Evolutionary conservation across 2,329 filamentous ascomycete species (phyloP).

Genomic region (Exophiala sp.): DNA sequence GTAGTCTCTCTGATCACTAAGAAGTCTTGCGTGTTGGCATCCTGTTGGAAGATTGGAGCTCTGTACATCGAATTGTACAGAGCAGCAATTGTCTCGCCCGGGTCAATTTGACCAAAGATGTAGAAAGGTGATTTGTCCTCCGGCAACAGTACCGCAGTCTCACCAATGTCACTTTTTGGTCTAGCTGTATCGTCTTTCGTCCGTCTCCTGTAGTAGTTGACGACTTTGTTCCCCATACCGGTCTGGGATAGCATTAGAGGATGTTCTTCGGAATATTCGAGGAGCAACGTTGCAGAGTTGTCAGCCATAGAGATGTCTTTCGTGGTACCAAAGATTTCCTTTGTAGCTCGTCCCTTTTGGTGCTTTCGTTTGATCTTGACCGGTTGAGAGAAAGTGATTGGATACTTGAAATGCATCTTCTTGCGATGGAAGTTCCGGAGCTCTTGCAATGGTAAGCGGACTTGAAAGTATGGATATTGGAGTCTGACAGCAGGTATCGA

Average conservation of each 20-base stretch:
- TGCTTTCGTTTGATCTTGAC: constrained; percentile 71
- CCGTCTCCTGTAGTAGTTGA: constrained; percentile 93
- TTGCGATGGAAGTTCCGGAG: constrained; percentile 83
- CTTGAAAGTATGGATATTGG: constrained; percentile 94
- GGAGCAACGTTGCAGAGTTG: constrained; percentile 80
- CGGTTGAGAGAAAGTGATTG: constrained; percentile 71
- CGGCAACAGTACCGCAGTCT: constrained; percentile 80
- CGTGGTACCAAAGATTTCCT: constrained; percentile 73
- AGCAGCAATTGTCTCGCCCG: constrained; percentile 84
- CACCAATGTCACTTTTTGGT: constrained; percentile 79
- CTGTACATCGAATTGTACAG: constrained; percentile 95
- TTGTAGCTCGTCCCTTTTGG: constrained; percentile 72
- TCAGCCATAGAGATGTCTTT: constrained; percentile 83
- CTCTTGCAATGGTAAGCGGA: constrained; percentile 69
- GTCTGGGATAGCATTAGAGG: constrained; percentile 92
- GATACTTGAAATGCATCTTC: constrained; percentile 64
- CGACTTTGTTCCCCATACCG: constrained; percentile 91
- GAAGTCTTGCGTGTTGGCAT: constrained; percentile 75
- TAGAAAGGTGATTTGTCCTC: constrained; percentile 96
- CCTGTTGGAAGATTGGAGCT: constrained; percentile 87
- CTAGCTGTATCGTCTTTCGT: constrained; percentile 71
- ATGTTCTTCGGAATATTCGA: constrained; percentile 94
- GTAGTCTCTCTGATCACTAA: constrained; percentile 79
- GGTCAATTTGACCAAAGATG: constrained; percentile 87
- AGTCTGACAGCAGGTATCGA: constrained; percentile 86